A percentile compares a stretch with the other conserved stretches of the same genome.
Evolutionary conservation across 2,329 filamentous ascomycete genomes (phyloP).

Genomic region (Mycosphaerella sp.): DNA sequence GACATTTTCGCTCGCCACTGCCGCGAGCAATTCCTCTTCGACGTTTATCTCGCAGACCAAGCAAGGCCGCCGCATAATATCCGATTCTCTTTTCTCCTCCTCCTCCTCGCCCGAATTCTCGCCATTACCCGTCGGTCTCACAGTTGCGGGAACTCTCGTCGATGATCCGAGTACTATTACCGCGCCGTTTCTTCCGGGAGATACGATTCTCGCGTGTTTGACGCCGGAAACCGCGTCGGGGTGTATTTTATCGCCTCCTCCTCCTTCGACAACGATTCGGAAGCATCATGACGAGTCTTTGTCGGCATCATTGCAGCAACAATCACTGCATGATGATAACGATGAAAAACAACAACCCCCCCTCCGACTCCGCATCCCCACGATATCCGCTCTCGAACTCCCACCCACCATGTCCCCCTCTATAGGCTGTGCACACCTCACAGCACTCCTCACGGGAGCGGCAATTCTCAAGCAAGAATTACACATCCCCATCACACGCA

Average conservation of each 20-base stretch:
- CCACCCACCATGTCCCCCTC: constrained; percentile 8
- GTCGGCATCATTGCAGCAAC: no score
- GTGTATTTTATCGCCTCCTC: constrained; percentile 5
- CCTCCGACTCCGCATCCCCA: no score
- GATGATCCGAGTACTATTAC: constrained; percentile 12
- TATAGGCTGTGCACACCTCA: constrained; percentile 8
- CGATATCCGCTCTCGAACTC: no score
- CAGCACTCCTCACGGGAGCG: constrained; percentile 8
- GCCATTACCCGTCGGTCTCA: constrained; percentile 7
- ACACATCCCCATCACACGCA: constrained; percentile 9
- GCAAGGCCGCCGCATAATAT: background rate
- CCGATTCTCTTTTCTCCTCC: background rate
- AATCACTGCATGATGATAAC: no score
- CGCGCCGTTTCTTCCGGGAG: constrained; percentile 11
- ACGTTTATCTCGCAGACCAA: constrained; percentile 7
- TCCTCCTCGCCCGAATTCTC: no score
- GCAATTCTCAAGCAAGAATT: constrained; percentile 12
- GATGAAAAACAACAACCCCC: no score
- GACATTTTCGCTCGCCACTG: constrained; percentile 10
- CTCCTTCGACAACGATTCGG: background rate
- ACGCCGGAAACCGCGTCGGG: background rate
- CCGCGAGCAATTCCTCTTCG: constrained; percentile 7
- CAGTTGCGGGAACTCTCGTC: constrained; percentile 8
- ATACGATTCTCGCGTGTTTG: constrained; percentile 7
- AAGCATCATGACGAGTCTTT: constrained; percentile 1